These are phyloP conservation scores for Solanum corneliomulleri DNA, from an alignment of 257 asterid genomes.

Conservation along the genomic window DNA sequence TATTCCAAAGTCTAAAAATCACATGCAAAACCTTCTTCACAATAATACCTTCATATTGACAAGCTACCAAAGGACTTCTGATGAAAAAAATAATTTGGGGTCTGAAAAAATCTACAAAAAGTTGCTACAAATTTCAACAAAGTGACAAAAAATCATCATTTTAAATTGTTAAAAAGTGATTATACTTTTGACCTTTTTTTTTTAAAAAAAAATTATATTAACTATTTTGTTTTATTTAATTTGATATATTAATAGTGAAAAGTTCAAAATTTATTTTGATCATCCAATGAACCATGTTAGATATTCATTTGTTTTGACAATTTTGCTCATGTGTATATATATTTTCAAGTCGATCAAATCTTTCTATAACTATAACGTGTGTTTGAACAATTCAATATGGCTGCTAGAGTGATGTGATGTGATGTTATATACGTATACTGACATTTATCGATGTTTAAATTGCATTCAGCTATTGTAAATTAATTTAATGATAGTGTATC, in stretches of 20 bases:
- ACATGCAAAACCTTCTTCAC: background rate
- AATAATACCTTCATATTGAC: background rate
- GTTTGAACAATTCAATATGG: no score
- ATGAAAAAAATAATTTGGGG: background rate
- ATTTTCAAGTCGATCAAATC: no score
- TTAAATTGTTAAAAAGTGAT: background rate
- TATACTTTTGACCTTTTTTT: background rate
- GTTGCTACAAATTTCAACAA: background rate
- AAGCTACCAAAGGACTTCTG: background rate
- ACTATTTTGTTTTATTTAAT: background rate
- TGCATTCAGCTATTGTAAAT: accelerated
- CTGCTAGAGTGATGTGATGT: no score
- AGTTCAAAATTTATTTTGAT: background rate
- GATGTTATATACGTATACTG: no score
- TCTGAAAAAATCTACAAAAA: background rate
- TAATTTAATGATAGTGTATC: background rate
- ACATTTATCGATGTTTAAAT: no score
- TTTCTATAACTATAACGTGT: accelerated
- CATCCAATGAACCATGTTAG: background rate
- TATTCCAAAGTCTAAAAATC: background rate
- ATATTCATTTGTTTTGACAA: background rate
- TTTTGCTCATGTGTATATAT: no score
- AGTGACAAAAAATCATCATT: background rate
- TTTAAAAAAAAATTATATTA: no score
- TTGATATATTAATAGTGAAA: background rate